Evolutionary conservation across 2,329 filamentous ascomycete genomes (phyloP).

Genomic region (Sarocladium brachiariae): DNA sequence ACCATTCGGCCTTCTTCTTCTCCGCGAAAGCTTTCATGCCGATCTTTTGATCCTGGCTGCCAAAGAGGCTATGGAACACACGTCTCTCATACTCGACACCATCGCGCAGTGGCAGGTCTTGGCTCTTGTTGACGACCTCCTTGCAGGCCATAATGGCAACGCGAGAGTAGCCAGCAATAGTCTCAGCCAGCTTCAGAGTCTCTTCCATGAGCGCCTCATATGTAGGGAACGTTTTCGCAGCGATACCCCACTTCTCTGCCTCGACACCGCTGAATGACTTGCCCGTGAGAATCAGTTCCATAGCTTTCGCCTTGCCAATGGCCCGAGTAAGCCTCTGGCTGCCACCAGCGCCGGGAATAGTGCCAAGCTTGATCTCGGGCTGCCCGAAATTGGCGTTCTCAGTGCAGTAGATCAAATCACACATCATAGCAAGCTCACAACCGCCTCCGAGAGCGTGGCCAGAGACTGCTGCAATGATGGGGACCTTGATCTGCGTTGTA

Average conservation of each 20-base stretch:
- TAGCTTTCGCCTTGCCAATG: constrained; percentile 76
- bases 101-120: constrained; percentile 79
- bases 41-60: constrained; percentile 94
- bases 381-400: constrained; percentile 85
- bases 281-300: constrained; percentile 87
- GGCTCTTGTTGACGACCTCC: constrained; percentile 99
- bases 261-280: constrained; percentile 77
- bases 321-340: constrained; percentile 81
- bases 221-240: constrained; percentile 70
- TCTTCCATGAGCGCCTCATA: constrained; percentile 78
- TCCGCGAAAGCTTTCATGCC: constrained; percentile 93
- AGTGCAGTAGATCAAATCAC: constrained; percentile 89
- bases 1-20: constrained; percentile 92
- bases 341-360: constrained; percentile 86
- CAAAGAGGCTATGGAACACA: constrained; percentile 89
- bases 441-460: constrained; percentile 92
- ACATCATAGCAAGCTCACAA: constrained; percentile 97
- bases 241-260: constrained; percentile 85
- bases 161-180: constrained; percentile 77
- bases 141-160: constrained; percentile 88
- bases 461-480: constrained; percentile 88
- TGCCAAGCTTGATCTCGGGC: constrained; percentile 92
- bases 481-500: constrained; percentile 80
- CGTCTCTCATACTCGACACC: constrained; percentile 93
- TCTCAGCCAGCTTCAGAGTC: constrained; percentile 76